These are phyloP conservation scores for Cladosporium velox DNA, from an alignment of 2,329 filamentous ascomycete genomes.

Conservation along the genomic window DNA sequence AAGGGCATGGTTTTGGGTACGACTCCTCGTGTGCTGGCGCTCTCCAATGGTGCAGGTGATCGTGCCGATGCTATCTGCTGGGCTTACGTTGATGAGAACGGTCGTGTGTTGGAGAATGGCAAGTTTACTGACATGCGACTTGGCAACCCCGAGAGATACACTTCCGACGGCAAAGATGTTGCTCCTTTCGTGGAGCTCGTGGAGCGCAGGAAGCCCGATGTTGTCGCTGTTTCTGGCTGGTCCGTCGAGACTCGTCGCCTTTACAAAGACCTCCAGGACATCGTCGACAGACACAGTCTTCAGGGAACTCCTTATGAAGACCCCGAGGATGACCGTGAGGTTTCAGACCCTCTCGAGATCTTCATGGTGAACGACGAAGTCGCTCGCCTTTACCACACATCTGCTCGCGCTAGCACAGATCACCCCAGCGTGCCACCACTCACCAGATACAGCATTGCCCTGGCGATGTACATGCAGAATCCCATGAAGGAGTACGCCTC, in stretches of 20 bases:
- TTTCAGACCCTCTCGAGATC: constrained; percentile 79
- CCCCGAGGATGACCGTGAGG: constrained; percentile 70
- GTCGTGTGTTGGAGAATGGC: constrained; percentile 83
- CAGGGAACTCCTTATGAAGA: constrained; percentile 82
- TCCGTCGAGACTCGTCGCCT: constrained; percentile 83
- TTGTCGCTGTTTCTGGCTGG: constrained; percentile 86
- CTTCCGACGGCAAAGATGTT: constrained; percentile 65
- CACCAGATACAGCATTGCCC: constrained; percentile 83
- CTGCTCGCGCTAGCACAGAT: constrained; percentile 73
- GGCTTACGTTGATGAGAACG: constrained; percentile 92
- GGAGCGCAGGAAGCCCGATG: constrained; percentile 78
- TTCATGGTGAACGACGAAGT: constrained; percentile 95
- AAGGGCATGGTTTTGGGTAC: constrained; percentile 90
- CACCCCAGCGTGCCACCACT: constrained; percentile 78
- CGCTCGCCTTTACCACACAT: constrained; percentile 93
- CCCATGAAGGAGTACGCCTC: constrained; percentile 96
- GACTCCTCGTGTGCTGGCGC: constrained; percentile 77
- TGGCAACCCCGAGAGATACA: constrained; percentile 65
- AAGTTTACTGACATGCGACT: constrained; percentile 77
- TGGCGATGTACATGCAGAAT: constrained; percentile 91
- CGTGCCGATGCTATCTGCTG: constrained; percentile 81
- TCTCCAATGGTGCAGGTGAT: constrained; percentile 83
- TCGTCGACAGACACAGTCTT: constrained; percentile 76
- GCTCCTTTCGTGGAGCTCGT: constrained; percentile 77
- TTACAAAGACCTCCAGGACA: constrained; percentile 74